Evolutionary conservation across 139 green algal species (phyloP).

Genomic region (Mesotaenium endlicherianum): DNA sequence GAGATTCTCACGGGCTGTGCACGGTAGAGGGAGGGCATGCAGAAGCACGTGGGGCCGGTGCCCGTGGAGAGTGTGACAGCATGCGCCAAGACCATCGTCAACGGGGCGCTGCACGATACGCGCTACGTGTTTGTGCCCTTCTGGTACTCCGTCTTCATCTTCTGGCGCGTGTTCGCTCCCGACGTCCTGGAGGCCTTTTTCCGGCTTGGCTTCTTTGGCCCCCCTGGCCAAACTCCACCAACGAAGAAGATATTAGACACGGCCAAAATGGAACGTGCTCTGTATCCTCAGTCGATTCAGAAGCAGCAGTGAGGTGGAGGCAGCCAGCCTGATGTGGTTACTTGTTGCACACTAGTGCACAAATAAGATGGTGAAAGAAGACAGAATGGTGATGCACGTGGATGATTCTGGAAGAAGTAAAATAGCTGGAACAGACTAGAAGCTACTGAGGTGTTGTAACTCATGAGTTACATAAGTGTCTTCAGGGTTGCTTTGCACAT

Average conservation of each 20-base stretch:
- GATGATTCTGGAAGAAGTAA: too few relatives aligned
- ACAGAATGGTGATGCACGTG: too few relatives aligned
- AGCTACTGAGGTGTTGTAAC: neutral
- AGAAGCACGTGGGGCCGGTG: slow-evolving; percentile 34
- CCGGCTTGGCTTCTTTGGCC: neutral
- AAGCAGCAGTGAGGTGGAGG: slow-evolving; percentile 4
- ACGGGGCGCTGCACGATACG: slow-evolving; percentile 7
- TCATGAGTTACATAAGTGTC: neutral
- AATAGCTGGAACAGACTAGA: neutral
- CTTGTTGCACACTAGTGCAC: too few relatives aligned
- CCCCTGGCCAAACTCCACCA: neutral
- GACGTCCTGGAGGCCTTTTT: slow-evolving; percentile 33
- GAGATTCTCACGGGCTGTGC: too few relatives aligned
- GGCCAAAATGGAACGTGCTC: neutral
- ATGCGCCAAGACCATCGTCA: slow-evolving; percentile 27
- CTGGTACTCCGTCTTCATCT: slow-evolving; percentile 30
- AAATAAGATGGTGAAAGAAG: too few relatives aligned
- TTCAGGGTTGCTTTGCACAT: neutral
- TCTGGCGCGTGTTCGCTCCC: slow-evolving; percentile 47
- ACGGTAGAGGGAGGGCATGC: too few relatives aligned
- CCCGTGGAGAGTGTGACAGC: neutral
- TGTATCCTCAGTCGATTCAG: slow-evolving; percentile 19
- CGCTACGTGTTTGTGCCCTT: slow-evolving; percentile 36
- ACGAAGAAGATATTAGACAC: neutral
- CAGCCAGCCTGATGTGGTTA: too few relatives aligned